Conservation (phyloP, 345 rosid genomes). For the Citrus inodora region DNA sequence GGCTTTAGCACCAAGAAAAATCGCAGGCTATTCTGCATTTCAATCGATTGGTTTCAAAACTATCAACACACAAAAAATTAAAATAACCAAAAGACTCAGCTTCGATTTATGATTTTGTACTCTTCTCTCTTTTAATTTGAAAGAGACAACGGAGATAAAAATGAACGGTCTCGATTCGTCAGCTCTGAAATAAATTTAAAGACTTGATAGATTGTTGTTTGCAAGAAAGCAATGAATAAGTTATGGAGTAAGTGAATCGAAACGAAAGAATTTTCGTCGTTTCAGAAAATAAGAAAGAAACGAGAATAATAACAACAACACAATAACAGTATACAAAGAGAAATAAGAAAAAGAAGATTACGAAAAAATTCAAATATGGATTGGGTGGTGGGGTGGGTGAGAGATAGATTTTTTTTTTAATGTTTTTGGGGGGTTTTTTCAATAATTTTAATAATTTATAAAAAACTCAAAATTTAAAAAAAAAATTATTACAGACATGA, state of each 20-base stretch:
- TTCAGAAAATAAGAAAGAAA: background rate
- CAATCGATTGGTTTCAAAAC: conserved; percentile 1
- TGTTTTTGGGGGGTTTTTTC: too few relatives aligned
- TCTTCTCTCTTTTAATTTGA: too few relatives aligned
- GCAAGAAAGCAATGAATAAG: background rate
- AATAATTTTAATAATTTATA: too few relatives aligned
- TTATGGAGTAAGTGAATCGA: background rate
- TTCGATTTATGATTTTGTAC: background rate
- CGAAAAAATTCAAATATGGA: background rate
- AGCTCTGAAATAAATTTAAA: background rate
- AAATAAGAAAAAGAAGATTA: background rate
- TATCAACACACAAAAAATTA: too few relatives aligned
- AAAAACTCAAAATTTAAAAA: too few relatives aligned
- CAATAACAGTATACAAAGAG: conserved; percentile 16
- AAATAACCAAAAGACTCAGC: background rate
- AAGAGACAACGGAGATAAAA: background rate
- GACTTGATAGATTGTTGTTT: background rate
- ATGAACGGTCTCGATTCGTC: background rate
- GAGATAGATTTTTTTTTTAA: too few relatives aligned
- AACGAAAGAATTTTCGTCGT: background rate
- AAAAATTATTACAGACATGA: too few relatives aligned
- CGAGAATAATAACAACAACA: background rate
- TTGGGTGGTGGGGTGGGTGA: too few relatives aligned
- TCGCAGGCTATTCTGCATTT: conserved; percentile 35
- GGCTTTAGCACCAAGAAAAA: conserved; percentile 26